Base-by-base conservation (phyloP, 345 rosid species). In the Combretum micranthum region DNA sequence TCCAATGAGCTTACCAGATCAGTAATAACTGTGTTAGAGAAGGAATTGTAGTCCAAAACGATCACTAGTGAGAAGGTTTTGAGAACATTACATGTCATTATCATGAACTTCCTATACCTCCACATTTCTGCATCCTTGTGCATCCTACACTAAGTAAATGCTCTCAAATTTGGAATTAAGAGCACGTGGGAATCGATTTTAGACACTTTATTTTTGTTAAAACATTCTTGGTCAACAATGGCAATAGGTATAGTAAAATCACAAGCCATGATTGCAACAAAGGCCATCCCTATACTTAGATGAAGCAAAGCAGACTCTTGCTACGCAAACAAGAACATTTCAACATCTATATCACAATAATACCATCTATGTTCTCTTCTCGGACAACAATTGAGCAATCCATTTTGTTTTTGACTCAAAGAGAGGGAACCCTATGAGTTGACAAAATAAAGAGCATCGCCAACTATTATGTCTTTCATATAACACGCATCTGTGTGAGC, bases 11-110 rank as follows among this genome's bases (percentile, higher is more conserved):
- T 85, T 64, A 77, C 87, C 71, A 69, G 91, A 75, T 83, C 91
- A 55, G 65, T 91, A 69, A 87, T 96, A 90, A 96, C 90, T 82
- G 91, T 96, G 32, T 79, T 88, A 23, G 98, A 91, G 77, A 85
- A 87, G 72, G 94, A 89, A 64, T 66, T 90, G 69, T 83, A 86
- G 94, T 82, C 94, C 37, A 63, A 80, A 32, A 74, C 79, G 65
- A 77, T 94, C 49, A 80, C 83, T 64, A 90, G 83, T 61, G 80
- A 80, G 57, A 87, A 87, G 78, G 72, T 87, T 44, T 72, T 90
- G 78, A 82, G 75, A 72, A 82, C 96, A 52, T 53, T 91, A 62
- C 78, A 83, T 64, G 90, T 82, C 65, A 79, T 91, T 42, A 87
- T 91, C 61, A 64, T 78, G 68, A 87, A 85, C 77, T 91, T 87